A percentile compares a stretch with the other conserved stretches of the same genome.
These are phyloP conservation scores for Juglanconis juglandina DNA, from an alignment of 2,329 filamentous ascomycete species.

Conservation along the genomic window DNA sequence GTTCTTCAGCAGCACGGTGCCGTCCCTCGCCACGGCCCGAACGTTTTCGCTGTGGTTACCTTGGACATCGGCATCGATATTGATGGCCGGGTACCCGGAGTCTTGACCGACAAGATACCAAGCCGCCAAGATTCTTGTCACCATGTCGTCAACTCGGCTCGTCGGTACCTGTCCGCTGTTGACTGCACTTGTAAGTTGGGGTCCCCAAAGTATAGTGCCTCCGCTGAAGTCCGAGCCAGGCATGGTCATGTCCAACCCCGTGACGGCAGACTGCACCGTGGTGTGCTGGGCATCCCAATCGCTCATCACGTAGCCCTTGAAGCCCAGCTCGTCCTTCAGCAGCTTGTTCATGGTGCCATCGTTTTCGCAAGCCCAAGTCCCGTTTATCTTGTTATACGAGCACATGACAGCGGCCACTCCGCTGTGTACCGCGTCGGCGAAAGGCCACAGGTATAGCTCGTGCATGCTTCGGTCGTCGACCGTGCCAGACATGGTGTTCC, in stretches of 20 bases:
- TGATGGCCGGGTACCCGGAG: slow-evolving; percentile 46
- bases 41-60: slow-evolving; percentile 63
- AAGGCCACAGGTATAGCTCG: slow-evolving; percentile 66
- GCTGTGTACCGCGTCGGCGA: slow-evolving; percentile 64
- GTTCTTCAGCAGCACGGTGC: slow-evolving; percentile 69
- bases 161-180: slow-evolving; percentile 55
- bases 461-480: slow-evolving; percentile 65
- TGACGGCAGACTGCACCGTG: slow-evolving; percentile 61
- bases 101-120: slow-evolving; percentile 59
- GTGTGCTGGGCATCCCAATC: slow-evolving; percentile 79
- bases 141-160: slow-evolving; percentile 65
- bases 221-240: slow-evolving; percentile 62
- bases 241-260: slow-evolving; percentile 80
- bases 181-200: slow-evolving; percentile 49
- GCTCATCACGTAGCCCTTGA: slow-evolving; percentile 55
- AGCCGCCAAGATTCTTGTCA: slow-evolving; percentile 57
- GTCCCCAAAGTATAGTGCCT: slow-evolving; percentile 52
- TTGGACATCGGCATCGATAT: slow-evolving; percentile 53
- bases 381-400: slow-evolving; percentile 69
- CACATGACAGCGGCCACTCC: slow-evolving; percentile 69
- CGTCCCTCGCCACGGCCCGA: slow-evolving; percentile 49
- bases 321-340: slow-evolving; percentile 71
- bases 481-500: slow-evolving; percentile 52
- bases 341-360: slow-evolving; percentile 57
- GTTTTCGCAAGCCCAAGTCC: slow-evolving; percentile 66